Evolutionary conservation across 2,329 filamentous ascomycete genomes (phyloP).

Genomic region (Aureobasidium lini): DNA sequence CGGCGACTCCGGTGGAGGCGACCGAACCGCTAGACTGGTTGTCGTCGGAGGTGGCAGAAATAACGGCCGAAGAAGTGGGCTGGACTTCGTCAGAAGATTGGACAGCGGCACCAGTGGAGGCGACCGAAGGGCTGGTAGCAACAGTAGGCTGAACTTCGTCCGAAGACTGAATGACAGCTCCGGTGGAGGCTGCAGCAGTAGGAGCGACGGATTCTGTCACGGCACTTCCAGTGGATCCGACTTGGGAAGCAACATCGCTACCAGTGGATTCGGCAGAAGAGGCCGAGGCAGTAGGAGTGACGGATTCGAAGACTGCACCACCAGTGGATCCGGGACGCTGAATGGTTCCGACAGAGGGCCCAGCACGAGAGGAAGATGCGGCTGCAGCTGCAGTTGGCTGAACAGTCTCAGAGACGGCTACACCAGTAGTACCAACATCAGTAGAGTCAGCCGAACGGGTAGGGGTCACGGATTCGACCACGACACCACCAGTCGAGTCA

Average conservation of each 20-base stretch:
- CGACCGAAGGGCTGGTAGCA: neutral
- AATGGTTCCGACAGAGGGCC: neutral
- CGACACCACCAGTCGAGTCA: conserved; percentile 1
- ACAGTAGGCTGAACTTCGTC: neutral
- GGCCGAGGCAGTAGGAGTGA: neutral
- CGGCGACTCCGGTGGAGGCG: conserved; percentile 1
- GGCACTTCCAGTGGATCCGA: conserved; percentile 6
- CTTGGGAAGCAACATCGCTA: neutral
- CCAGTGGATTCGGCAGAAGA: neutral
- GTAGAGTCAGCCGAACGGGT: neutral
- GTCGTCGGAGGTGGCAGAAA: neutral
- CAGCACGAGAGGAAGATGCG: neutral
- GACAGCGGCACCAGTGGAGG: neutral
- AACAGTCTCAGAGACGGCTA: neutral
- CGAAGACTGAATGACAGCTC: neutral
- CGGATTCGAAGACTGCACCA: neutral
- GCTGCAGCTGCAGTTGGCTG: conserved; percentile 9
- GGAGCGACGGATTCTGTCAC: neutral
- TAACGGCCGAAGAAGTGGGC: neutral
- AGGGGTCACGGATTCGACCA: conserved; percentile 4
- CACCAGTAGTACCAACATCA: neutral
- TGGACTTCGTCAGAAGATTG: neutral
- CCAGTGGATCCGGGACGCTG: conserved; percentile 3
- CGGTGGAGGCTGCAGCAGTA: conserved; percentile 2
- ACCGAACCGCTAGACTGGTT: neutral